Evolutionary conservation across 129 eudicot genomes (phyloP).

Genomic region (Dittrichia graveolens): DNA sequence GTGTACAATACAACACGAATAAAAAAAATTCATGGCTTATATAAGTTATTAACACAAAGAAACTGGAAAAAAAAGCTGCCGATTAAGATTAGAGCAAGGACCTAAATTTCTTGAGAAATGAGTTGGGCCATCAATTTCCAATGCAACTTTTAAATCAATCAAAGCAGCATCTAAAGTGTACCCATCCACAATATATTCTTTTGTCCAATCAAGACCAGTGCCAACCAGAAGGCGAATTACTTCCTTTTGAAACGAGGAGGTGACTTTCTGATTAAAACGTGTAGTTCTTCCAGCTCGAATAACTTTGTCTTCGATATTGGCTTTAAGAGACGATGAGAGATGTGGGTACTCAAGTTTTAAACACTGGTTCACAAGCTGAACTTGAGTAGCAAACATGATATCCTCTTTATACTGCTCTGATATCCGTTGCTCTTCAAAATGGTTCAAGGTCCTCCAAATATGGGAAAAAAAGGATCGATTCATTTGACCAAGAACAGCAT

Average conservation of each 20-base stretch:
- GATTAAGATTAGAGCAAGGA: slow-evolving; percentile 16
- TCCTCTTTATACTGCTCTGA: slow-evolving; percentile 84
- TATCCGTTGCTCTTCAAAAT: slow-evolving; percentile 57
- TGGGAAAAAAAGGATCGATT: slow-evolving; percentile 51
- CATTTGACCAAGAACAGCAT: slow-evolving; percentile 85
- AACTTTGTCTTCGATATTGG: slow-evolving; percentile 66
- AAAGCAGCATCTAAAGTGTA: slow-evolving; percentile 90
- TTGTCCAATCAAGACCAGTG: slow-evolving; percentile 88
- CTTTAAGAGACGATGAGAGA: slow-evolving; percentile 50
- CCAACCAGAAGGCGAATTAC: slow-evolving; percentile 75
- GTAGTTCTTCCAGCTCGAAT: slow-evolving; percentile 72
- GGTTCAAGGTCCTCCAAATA: slow-evolving; percentile 68
- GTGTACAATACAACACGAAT: slow-evolving; percentile 21
- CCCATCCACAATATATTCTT: slow-evolving; percentile 71
- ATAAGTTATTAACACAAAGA: not conserved
- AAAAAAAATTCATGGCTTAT: not conserved
- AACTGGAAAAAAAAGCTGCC: not conserved
- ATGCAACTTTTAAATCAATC: slow-evolving; percentile 69
- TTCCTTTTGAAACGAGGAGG: slow-evolving; percentile 90
- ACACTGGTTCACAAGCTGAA: slow-evolving; percentile 78
- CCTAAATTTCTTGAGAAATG: slow-evolving; percentile 94
- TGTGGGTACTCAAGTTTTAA: slow-evolving; percentile 72
- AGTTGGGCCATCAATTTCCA: slow-evolving; percentile 93
- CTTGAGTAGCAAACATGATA: slow-evolving; percentile 91
- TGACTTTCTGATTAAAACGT: slow-evolving; percentile 79